These are phyloP conservation scores for Sporothrix brasiliensis DNA, from an alignment of 2,329 filamentous ascomycete genomes.

Conservation along the genomic window DNA sequence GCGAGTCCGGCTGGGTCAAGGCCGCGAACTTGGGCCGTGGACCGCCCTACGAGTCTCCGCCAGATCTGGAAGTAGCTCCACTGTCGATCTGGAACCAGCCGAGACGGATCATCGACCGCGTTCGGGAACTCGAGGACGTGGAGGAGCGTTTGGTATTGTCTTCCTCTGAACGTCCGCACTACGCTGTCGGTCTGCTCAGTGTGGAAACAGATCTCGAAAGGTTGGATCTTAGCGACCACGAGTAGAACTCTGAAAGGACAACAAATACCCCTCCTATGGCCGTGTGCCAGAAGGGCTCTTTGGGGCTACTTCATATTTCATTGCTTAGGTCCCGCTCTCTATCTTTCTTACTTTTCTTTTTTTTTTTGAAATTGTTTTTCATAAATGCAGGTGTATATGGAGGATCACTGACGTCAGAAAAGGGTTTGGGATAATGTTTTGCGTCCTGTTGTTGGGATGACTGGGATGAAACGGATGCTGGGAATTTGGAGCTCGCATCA, in stretches of 20 bases:
- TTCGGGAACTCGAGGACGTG: slow-evolving; percentile 52
- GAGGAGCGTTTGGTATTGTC: slow-evolving; percentile 60
- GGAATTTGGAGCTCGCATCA: neutral
- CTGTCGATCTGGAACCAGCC: slow-evolving; percentile 54
- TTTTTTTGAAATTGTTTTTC: neutral
- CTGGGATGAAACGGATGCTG: neutral
- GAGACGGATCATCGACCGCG: slow-evolving; percentile 55
- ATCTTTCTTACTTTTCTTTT: neutral
- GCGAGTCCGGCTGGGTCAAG: slow-evolving; percentile 81
- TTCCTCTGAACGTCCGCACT: slow-evolving; percentile 66
- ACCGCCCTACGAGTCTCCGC: slow-evolving; percentile 67
- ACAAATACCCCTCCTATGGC: neutral
- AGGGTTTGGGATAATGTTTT: neutral
- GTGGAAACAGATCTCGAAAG: slow-evolving; percentile 75
- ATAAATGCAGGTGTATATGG: neutral
- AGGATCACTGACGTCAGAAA: neutral
- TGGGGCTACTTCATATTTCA: neutral
- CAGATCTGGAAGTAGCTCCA: slow-evolving; percentile 46
- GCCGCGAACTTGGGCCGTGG: slow-evolving; percentile 73
- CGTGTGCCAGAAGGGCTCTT: neutral
- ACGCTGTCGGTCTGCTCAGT: slow-evolving; percentile 76
- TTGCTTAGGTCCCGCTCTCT: neutral
- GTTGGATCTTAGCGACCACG: slow-evolving; percentile 52
- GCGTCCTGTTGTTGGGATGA: neutral
- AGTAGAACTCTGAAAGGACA: neutral